Conservation (phyloP, 2,329 filamentous ascomycete genomes). For the Lecanicillium sp. region DNA sequence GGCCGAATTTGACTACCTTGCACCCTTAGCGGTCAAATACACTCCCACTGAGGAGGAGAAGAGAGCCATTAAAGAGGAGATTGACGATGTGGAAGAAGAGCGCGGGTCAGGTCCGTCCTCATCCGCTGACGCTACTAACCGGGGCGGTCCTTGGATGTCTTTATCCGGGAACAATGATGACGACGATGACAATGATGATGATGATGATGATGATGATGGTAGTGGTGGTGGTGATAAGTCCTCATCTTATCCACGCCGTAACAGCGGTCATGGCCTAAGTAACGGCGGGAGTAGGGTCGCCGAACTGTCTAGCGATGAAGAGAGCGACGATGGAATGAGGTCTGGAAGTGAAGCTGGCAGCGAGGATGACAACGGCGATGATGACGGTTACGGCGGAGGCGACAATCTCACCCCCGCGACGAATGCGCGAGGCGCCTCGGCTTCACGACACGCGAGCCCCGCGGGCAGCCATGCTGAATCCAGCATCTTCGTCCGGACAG, state of each 20-base stretch:
- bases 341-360: neutral
- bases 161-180: neutral
- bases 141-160: neutral
- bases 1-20: constrained; percentile 20
- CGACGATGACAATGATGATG: constrained; percentile 3
- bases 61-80: neutral
- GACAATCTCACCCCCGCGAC: too few species aligned
- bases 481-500: too few species aligned
- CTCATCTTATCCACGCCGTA: too few species aligned
- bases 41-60: too few species aligned
- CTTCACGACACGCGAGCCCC: too few species aligned
- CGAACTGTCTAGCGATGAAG: neutral
- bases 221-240: neutral
- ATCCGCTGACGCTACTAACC: too few species aligned
- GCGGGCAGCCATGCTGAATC: too few species aligned
- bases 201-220: constrained; percentile 1
- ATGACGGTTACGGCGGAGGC: neutral
- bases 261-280: neutral
- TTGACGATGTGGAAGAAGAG: neutral
- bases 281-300: neutral
- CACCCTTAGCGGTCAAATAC: constrained; percentile 15
- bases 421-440: too few species aligned
- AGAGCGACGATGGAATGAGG: neutral
- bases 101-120: too few species aligned
- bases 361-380: neutral